Evolutionary conservation across 1,284 basidiomycete species (phyloP).

Genomic region (Rhodotorula sp.): DNA sequence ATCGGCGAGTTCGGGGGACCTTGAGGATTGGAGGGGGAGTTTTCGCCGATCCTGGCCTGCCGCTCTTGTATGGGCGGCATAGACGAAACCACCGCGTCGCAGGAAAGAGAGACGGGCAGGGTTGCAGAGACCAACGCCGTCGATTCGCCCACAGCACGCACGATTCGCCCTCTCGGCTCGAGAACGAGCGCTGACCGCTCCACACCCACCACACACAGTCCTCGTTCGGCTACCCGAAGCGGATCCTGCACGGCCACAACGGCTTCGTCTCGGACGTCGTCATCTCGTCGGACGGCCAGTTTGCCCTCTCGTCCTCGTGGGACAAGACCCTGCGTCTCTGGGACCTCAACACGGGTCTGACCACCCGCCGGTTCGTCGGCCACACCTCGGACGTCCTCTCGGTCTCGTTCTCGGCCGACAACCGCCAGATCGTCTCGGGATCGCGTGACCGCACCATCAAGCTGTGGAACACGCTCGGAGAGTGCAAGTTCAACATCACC

Average conservation of each 20-base stretch:
- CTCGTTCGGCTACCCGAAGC: slow-evolving; percentile 88
- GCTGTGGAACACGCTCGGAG: slow-evolving; percentile 99
- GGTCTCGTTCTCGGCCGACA: slow-evolving; percentile 95
- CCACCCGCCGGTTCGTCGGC: slow-evolving; percentile 95
- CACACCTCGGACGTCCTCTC: slow-evolving; percentile 98
- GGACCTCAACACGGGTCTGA: slow-evolving; percentile 94
- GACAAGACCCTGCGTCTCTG: slow-evolving; percentile 99
- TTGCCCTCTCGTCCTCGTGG: slow-evolving; percentile 99
- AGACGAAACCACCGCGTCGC: too few relatives aligned
- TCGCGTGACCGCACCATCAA: slow-evolving; percentile 97
- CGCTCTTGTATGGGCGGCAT: too few relatives aligned
- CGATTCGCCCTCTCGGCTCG: not conserved
- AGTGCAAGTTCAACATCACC: slow-evolving; percentile 99
- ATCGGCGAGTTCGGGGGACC: not conserved
- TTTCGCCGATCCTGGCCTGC: too few relatives aligned
- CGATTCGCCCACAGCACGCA: not conserved
- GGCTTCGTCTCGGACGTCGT: slow-evolving; percentile 99
- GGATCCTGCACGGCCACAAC: slow-evolving; percentile 97
- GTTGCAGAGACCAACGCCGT: not conserved
- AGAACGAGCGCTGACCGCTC: slow-evolving; percentile 10
- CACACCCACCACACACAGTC: slow-evolving; percentile 53
- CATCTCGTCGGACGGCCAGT: slow-evolving; percentile 98
- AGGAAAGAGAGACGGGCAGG: too few relatives aligned
- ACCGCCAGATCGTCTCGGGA: slow-evolving; percentile 98
- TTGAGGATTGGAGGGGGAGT: not conserved